phyloP scores from a whole-genome alignment of 345 rosid species.

The Salix exigua region DNA sequence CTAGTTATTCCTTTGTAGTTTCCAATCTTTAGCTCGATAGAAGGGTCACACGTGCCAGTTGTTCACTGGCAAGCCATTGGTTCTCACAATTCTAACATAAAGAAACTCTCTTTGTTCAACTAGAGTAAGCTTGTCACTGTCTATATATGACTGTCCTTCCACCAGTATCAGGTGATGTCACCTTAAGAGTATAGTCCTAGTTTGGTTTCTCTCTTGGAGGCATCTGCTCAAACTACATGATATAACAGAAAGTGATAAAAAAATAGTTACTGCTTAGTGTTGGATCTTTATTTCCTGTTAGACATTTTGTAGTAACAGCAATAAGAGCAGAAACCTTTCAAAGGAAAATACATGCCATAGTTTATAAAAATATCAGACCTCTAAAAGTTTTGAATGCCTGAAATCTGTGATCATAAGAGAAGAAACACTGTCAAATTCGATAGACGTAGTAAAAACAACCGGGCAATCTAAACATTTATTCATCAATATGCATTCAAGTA shows the following conservation, averaged over 20 bases:
- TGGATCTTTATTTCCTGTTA: too few relatives aligned
- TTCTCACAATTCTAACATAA: slow-evolving; percentile 36
- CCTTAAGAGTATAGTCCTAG: slow-evolving; percentile 44
- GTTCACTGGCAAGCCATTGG: slow-evolving; percentile 30
- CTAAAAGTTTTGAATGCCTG: neutral
- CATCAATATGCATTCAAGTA: too few relatives aligned
- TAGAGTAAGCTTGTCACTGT: slow-evolving; percentile 39
- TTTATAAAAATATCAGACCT: neutral
- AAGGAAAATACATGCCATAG: too few relatives aligned
- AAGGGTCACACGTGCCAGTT: slow-evolving; percentile 18
- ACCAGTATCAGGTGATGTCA: too few relatives aligned
- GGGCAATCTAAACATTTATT: too few relatives aligned
- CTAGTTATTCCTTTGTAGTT: slow-evolving; percentile 27
- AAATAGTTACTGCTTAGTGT: too few relatives aligned
- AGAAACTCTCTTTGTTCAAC: slow-evolving; percentile 45
- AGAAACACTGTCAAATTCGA: too few relatives aligned
- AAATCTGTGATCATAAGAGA: too few relatives aligned
- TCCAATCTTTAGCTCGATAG: slow-evolving; percentile 31
- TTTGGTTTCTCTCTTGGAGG: slow-evolving; percentile 9
- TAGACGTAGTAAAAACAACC: too few relatives aligned
- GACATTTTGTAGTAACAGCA: too few relatives aligned
- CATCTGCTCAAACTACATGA: slow-evolving; percentile 4
- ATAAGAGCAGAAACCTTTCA: too few relatives aligned
- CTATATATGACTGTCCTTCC: slow-evolving; percentile 21
- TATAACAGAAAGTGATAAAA: neutral